phyloP scores from a whole-genome alignment of 805 yeast species.

The Nakazawaea molendinolei region DNA sequence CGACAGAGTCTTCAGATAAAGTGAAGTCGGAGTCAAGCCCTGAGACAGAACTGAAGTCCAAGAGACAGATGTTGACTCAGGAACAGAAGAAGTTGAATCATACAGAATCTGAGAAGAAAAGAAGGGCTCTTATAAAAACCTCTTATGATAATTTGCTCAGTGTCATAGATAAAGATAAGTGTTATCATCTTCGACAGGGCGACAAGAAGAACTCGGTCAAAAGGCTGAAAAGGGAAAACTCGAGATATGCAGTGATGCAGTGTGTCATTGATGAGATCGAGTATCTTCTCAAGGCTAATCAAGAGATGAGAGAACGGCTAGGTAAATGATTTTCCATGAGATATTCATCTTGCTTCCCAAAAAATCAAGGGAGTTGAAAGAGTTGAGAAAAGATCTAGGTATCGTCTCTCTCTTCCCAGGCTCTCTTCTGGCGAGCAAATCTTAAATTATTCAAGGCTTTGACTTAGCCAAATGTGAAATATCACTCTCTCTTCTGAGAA shows the following conservation, averaged over 20 bases:
- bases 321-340: no score
- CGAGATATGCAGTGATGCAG: conserved; percentile 20
- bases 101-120: conserved; percentile 30
- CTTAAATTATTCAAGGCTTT: no score
- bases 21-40: not conserved
- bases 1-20: not conserved
- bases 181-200: conserved; percentile 6
- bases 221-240: conserved; percentile 11
- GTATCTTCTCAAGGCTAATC: conserved; percentile 16
- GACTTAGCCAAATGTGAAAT: no score
- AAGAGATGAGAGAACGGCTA: conserved; percentile 10
- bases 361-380: no score
- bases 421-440: no score
- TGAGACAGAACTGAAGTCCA: not conserved
- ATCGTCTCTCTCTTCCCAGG: no score
- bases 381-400: no score
- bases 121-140: conserved; percentile 28
- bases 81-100: conserved; percentile 30
- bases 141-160: conserved; percentile 28
- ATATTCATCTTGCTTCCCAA: no score
- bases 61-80: conserved; percentile 18
- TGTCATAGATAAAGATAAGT: conserved; percentile 3
- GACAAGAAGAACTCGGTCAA: conserved; percentile 3
- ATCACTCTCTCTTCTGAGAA: no score
- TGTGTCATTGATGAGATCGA: conserved; percentile 23